A percentile compares a stretch with the other conserved stretches of the same genome.
Conservation (phyloP, 441 rosid genomes). For the Pelargonium myrrhifolium region DNA sequence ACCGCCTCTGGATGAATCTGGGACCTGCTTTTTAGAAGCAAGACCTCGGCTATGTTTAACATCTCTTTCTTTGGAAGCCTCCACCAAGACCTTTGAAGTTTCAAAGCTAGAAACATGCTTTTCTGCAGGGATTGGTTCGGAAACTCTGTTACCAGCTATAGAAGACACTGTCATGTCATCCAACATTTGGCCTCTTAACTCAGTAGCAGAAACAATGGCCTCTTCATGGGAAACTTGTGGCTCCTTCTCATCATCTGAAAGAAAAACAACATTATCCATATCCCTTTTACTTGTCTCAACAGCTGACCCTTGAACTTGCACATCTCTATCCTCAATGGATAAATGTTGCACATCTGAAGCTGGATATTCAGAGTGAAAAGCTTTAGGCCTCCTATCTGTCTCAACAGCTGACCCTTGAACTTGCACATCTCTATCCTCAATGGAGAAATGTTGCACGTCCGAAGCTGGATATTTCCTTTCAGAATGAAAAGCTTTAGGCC, state of each 20-base stretch:
- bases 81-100: constrained; percentile 30
- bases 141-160: constrained; percentile 26
- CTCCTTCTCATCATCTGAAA: constrained; percentile 64
- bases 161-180: constrained; percentile 29
- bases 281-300: constrained; percentile 23
- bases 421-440: constrained; percentile 35
- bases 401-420: constrained; percentile 24
- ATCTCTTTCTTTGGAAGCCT: constrained; percentile 31
- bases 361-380: constrained; percentile 19
- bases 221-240: constrained; percentile 30
- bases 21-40: constrained; percentile 35
- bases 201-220: constrained; percentile 23
- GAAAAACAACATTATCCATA: constrained; percentile 33
- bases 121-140: constrained; percentile 28
- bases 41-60: constrained; percentile 23
- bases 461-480: constrained; percentile 23
- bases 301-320: constrained; percentile 29
- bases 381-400: constrained; percentile 23
- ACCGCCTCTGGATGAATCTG: constrained; percentile 18
- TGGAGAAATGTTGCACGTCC: constrained; percentile 24
- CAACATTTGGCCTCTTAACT: constrained; percentile 26
- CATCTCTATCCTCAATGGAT: constrained; percentile 32
- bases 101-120: constrained; percentile 28
- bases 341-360: constrained; percentile 26
- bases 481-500: constrained; percentile 22